Conservation (phyloP, 225 moss, liverwort and hornwort species). For the Neckera pumila region DNA sequence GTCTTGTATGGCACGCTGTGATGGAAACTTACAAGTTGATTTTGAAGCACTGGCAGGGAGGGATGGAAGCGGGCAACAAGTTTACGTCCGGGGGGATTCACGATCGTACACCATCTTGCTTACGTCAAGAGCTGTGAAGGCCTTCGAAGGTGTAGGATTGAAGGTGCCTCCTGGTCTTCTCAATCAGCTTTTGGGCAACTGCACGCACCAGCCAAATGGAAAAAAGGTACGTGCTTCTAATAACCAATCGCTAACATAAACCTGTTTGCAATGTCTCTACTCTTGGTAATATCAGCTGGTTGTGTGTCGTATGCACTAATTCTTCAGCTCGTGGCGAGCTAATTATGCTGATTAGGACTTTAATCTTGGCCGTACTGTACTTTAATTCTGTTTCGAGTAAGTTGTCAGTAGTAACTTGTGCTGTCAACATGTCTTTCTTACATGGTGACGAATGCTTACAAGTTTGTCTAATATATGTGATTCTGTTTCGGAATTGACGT, state of each 20-base stretch:
- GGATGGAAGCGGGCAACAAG: constrained; percentile 22
- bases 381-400: background rate
- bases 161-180: constrained; percentile 32
- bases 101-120: constrained; percentile 37
- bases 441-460: background rate
- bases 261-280: background rate
- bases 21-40: background rate
- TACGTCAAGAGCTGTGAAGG: constrained; percentile 31
- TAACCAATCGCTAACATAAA: background rate
- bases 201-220: constrained; percentile 16
- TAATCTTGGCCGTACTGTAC: background rate
- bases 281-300: background rate
- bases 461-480: background rate
- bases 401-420: background rate
- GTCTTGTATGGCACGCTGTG: background rate
- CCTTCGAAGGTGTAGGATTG: constrained; percentile 38
- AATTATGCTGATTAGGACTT: background rate
- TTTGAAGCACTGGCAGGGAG: constrained; percentile 10
- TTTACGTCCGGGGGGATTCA: constrained; percentile 14
- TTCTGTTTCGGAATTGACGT: background rate
- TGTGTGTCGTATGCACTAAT: background rate
- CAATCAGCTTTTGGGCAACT: constrained; percentile 16
- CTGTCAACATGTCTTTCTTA: background rate
- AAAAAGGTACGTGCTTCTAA: constrained; percentile 4
- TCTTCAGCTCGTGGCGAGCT: background rate